These are phyloP conservation scores for Pseudotsuga menziesii DNA, from an alignment of 75 land plant species.

Conservation along the genomic window DNA sequence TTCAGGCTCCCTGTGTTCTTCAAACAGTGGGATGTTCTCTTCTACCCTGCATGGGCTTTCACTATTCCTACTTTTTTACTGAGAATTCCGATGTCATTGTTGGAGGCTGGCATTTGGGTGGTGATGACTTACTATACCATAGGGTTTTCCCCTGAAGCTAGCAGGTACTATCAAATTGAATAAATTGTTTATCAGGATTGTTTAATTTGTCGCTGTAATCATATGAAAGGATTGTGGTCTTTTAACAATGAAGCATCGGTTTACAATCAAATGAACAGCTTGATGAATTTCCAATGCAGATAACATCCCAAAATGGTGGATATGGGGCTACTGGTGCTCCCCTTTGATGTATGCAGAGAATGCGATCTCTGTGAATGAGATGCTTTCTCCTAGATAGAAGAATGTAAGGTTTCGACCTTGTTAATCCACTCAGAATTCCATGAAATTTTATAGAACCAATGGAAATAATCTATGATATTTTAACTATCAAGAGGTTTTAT, in stretches of 20 bases:
- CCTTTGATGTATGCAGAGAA: conserved; percentile 58
- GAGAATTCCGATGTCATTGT: conserved; percentile 47
- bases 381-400: conserved; percentile 62
- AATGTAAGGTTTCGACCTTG: not conserved
- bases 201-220: too few species aligned
- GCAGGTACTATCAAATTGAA: conserved; percentile 41
- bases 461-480: too few species aligned
- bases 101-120: conserved; percentile 68
- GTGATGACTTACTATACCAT: conserved; percentile 68
- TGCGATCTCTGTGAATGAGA: conserved; percentile 54
- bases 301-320: conserved; percentile 60
- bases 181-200: not conserved
- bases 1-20: conserved; percentile 74
- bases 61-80: conserved; percentile 55
- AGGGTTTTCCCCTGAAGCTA: conserved; percentile 81
- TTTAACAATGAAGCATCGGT: not conserved
- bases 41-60: conserved; percentile 83
- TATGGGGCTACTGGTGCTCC: conserved; percentile 76
- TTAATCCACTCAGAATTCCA: not conserved
- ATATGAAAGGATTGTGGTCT: not conserved
- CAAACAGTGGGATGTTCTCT: conserved; percentile 80
- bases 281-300: conserved; percentile 15
- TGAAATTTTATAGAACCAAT: not conserved
- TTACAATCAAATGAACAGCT: not conserved
- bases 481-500: not conserved